Base-by-base conservation (phyloP, 2,329 filamentous ascomycete genomes). In the Chaetomium sp. region DNA sequence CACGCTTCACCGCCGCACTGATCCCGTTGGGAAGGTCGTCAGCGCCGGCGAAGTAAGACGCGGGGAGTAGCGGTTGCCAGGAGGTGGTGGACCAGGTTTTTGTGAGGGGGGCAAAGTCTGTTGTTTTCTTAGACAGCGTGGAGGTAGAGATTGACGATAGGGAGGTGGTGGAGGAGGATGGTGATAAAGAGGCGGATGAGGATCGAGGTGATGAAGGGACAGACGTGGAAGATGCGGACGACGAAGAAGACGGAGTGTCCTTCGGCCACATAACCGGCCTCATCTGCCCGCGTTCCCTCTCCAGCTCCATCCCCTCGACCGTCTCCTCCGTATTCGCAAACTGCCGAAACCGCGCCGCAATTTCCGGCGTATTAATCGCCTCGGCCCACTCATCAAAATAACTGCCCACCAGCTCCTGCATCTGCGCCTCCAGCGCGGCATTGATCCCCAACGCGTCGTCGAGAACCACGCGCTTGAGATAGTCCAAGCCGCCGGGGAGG, bases 351-450 rank as follows among this genome's bases (percentile, higher is more conserved):
- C 82, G 80, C 59, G 81, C 82, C 5, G 81, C 78, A 40, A 86
- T 80, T 49, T 81, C 79, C 0, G 88, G 87, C 56, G 84, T 78
- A 47, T 81, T 81, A 67, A 96, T 78, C 0, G 87, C 88, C 69
- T 92, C 88, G 11, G 88, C 89, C 91, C 91, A 96, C 72, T 96
- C 91, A 74, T 91, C 91, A 74, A 94, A 95, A 76, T 86, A 96
- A 12, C 82, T 83, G 61, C 84, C 86, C 5, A 96, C 88, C 1
- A 96, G 80, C 49, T 89, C 85, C 65, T 88, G 78, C 91, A 96
- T 96, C 70, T 96, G 89, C 37, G 84, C 80, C 71, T 96, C 91
- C 33, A 96, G 83, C 5, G 89, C 86, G 3, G 85, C 87, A 68
- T 84, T 88, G 64, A 96, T 92, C 35, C 91, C 90, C 0, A 96